These are phyloP conservation scores for Paraphaeosphaeria sporulosa DNA, from an alignment of 2,329 filamentous ascomycete species.

Conservation along the genomic window DNA sequence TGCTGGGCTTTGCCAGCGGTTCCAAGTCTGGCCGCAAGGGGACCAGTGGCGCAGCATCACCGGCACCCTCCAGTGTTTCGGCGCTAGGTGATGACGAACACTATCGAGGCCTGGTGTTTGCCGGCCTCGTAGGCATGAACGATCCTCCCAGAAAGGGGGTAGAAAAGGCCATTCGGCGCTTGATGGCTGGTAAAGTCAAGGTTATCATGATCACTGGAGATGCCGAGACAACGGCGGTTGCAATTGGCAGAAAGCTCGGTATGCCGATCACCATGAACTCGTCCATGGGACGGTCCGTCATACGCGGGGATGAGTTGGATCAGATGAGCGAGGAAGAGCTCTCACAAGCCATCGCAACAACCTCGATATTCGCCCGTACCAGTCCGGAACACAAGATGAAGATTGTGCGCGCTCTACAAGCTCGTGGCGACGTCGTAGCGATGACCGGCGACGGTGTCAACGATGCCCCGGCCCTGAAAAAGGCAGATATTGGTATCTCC, in stretches of 20 bases:
- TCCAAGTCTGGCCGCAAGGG: slow-evolving; percentile 48
- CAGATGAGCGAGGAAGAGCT: slow-evolving; percentile 87
- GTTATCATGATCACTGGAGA: slow-evolving; percentile 99
- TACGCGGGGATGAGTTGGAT: slow-evolving; percentile 92
- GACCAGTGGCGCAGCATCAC: slow-evolving; percentile 42
- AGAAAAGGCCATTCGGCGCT: slow-evolving; percentile 82
- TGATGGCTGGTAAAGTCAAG: slow-evolving; percentile 94
- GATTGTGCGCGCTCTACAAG: slow-evolving; percentile 89
- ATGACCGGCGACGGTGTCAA: slow-evolving; percentile 99
- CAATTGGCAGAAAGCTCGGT: slow-evolving; percentile 92
- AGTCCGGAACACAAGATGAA: slow-evolving; percentile 98
- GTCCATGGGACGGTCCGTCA: slow-evolving; percentile 70
- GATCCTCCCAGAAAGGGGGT: slow-evolving; percentile 93
- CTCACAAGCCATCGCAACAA: slow-evolving; percentile 82
- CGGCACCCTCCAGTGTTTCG: slow-evolving; percentile 31
- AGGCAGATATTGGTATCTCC: slow-evolving; percentile 95
- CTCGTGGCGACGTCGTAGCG: slow-evolving; percentile 92
- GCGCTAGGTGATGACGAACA: slow-evolving; percentile 69
- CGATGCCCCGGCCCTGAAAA: slow-evolving; percentile 94
- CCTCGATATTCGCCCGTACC: slow-evolving; percentile 94
- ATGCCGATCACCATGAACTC: slow-evolving; percentile 78
- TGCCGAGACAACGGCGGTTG: slow-evolving; percentile 90
- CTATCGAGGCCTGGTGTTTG: slow-evolving; percentile 86
- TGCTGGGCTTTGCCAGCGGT: slow-evolving; percentile 93
- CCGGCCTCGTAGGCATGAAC: slow-evolving; percentile 94